phyloP scores from a whole-genome alignment of 2,329 filamentous ascomycete genomes.

The Fusarium sp. region DNA sequence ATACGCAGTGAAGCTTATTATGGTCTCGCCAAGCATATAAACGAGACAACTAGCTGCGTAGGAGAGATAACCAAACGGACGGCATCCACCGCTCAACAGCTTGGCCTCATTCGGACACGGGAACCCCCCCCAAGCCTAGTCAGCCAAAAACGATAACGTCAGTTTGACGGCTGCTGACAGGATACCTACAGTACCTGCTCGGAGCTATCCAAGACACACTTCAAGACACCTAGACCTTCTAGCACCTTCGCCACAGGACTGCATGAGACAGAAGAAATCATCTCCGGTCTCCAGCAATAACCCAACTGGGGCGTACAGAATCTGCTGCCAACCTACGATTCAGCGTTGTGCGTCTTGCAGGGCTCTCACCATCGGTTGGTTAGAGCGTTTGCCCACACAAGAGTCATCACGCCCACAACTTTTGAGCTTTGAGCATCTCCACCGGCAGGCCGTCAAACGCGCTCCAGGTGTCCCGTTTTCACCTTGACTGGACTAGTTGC shows the following conservation, averaged over 20 bases:
- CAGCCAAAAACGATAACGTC: neutral
- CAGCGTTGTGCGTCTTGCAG: neutral
- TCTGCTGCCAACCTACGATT: neutral
- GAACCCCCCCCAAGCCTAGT: neutral
- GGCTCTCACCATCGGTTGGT: neutral
- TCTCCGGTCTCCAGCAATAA: neutral
- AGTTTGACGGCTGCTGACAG: constrained; percentile 13
- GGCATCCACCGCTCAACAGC: neutral
- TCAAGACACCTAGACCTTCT: neutral
- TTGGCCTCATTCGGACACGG: neutral
- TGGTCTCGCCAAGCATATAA: constrained; percentile 5
- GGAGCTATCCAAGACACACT: neutral
- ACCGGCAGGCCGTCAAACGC: neutral
- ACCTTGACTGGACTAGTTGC: neutral
- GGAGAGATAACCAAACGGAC: constrained; percentile 3
- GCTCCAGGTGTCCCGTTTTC: neutral
- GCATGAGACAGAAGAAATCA: neutral
- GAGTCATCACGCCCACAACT: neutral
- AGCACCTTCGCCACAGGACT: neutral
- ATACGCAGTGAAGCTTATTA: neutral
- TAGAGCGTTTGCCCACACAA: neutral
- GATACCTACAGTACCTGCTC: neutral
- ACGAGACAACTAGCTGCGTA: constrained; percentile 4
- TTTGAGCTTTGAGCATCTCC: neutral
- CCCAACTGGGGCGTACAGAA: neutral